A percentile compares a stretch with the other conserved stretches of the same genome.
Evolutionary conservation across 352 stramenopile species (phyloP).

Genomic region (Phytophthora ramorum): DNA sequence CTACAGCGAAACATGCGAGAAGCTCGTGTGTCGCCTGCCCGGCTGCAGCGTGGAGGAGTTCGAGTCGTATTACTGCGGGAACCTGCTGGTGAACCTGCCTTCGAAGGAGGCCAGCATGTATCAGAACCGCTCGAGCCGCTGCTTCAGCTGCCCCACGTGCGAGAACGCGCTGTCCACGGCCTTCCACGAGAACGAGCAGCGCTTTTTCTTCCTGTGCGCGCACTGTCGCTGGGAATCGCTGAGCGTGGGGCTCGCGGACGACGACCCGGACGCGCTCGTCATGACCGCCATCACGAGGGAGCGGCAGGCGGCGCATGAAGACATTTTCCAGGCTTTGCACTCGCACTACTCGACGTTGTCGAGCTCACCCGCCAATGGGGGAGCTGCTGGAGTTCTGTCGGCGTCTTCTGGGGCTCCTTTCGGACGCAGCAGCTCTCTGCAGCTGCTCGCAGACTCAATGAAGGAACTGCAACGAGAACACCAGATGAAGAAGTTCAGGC

Average conservation of each 20-base stretch:
- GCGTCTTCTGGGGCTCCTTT: constrained; percentile 21
- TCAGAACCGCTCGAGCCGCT: constrained; percentile 88
- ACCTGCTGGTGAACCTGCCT: constrained; percentile 85
- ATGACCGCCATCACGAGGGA: constrained; percentile 83
- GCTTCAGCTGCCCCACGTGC: constrained; percentile 82
- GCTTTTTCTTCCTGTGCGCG: constrained; percentile 83
- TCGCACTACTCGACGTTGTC: constrained; percentile 53
- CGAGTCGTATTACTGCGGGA: constrained; percentile 89
- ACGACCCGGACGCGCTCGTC: constrained; percentile 85
- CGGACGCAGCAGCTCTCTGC: constrained; percentile 39
- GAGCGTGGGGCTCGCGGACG: constrained; percentile 62
- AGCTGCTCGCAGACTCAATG: constrained; percentile 70
- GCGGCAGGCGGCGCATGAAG: constrained; percentile 73
- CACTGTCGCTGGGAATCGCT: constrained; percentile 91
- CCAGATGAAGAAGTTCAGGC: constrained; percentile 83
- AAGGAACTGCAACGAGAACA: constrained; percentile 84
- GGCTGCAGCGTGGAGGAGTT: constrained; percentile 86
- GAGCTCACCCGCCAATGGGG: constrained; percentile 11
- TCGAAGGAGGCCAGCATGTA: constrained; percentile 89
- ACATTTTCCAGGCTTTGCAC: constrained; percentile 77
- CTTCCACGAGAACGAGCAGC: constrained; percentile 58
- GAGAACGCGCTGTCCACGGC: constrained; percentile 71
- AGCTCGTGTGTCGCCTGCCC: constrained; percentile 73
- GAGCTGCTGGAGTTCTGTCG: neutral
- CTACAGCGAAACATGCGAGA: constrained; percentile 81